Evolutionary conservation across 2,329 filamentous ascomycete species (phyloP).

Genomic region (Orbilia oligospora): DNA sequence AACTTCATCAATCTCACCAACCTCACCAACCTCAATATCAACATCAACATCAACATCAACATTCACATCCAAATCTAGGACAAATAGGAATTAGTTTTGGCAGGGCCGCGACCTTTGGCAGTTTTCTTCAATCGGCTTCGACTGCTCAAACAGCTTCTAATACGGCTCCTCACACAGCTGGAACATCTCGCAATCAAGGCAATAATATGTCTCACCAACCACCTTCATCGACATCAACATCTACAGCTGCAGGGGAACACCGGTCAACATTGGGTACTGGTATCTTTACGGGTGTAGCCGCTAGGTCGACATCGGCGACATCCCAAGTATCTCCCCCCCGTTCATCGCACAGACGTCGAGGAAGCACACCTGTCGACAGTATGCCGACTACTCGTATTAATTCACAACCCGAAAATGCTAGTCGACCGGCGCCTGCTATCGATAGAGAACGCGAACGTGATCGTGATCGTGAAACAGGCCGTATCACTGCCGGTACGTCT

Average conservation of each 20-base stretch:
- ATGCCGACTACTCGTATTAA: constrained; percentile 18
- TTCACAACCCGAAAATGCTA: constrained; percentile 7
- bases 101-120: constrained; percentile 43
- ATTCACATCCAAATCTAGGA: constrained; percentile 41
- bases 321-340: constrained; percentile 36
- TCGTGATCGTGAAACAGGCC: constrained; percentile 57
- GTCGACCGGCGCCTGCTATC: constrained; percentile 33
- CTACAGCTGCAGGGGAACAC: constrained; percentile 18
- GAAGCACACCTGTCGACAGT: constrained; percentile 46
- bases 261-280: constrained; percentile 24
- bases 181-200: constrained; percentile 8
- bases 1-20: not conserved
- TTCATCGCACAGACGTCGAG: constrained; percentile 31
- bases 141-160: not conserved
- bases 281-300: constrained; percentile 23
- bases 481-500: constrained; percentile 60
- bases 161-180: not conserved
- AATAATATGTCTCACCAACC: constrained; percentile 17
- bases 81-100: constrained; percentile 45
- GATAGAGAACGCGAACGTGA: constrained; percentile 55
- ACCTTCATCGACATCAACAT: constrained; percentile 8
- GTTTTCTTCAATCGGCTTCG: constrained; percentile 40
- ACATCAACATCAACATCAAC: not conserved
- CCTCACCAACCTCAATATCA: not conserved
- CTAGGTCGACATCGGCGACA: constrained; percentile 12